A percentile compares a stretch with the other conserved stretches of the same genome.
Conservation (phyloP, 1,284 basidiomycete species). For the Leccinum huronense region DNA sequence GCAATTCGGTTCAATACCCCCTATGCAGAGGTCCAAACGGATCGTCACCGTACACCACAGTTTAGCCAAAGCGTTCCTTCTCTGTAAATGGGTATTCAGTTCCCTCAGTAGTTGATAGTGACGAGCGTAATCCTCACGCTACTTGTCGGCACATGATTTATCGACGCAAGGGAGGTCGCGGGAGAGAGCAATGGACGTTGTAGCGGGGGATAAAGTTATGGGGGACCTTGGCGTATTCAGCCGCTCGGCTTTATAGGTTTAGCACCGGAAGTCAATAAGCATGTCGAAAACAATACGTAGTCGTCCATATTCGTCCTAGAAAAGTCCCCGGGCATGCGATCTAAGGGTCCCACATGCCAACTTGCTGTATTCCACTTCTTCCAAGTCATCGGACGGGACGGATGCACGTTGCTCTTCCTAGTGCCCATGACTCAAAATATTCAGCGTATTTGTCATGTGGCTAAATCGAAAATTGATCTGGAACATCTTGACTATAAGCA, state of each 20-base stretch:
- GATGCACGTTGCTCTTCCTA: conserved; percentile 24
- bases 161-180: conserved; percentile 2
- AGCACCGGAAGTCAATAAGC: conserved; percentile 24
- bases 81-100: conserved; percentile 38
- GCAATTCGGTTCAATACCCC: conserved; percentile 11
- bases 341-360: conserved; percentile 25
- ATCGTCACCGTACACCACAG: conserved; percentile 53
- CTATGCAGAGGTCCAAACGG: conserved; percentile 5
- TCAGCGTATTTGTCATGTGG: conserved; percentile 35
- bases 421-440: conserved; percentile 21
- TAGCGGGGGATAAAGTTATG: conserved; percentile 18
- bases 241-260: conserved; percentile 32
- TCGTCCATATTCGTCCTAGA: conserved; percentile 30
- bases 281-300: conserved; percentile 34
- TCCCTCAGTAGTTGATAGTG: background rate
- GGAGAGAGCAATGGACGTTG: conserved; percentile 5
- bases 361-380: conserved; percentile 30
- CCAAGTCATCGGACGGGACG: conserved; percentile 14
- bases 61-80: conserved; percentile 69
- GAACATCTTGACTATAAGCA: conserved; percentile 26
- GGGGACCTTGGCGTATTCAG: conserved; percentile 11
- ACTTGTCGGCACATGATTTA: conserved; percentile 53
- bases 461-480: conserved; percentile 26
- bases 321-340: conserved; percentile 21
- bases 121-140: conserved; percentile 42